These are phyloP conservation scores for Boletus tylopilopsis DNA, from an alignment of 768 basidiomycete genomes.

Conservation along the genomic window DNA sequence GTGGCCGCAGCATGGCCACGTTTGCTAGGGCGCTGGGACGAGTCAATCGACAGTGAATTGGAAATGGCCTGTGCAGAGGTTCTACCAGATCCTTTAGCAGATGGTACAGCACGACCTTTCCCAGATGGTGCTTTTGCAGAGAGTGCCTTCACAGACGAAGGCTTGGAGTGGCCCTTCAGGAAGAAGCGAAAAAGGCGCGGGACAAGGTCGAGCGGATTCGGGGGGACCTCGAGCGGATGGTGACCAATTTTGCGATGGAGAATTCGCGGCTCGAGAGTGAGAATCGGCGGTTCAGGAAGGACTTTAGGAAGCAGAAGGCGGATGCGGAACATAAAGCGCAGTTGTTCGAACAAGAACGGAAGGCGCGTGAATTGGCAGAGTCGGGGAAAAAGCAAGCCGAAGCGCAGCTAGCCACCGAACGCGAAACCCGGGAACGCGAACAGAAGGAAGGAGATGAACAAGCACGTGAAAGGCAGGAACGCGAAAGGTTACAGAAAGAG, in stretches of 20 bases:
- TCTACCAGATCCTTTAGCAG: too few relatives aligned
- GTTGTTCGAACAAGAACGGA: conserved; percentile 25
- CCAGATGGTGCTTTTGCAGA: too few relatives aligned
- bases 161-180: too few relatives aligned
- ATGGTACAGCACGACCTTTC: too few relatives aligned
- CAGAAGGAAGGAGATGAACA: not conserved
- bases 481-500: not conserved
- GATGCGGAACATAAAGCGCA: conserved; percentile 16
- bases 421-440: conserved; percentile 7
- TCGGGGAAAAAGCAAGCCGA: conserved; percentile 13
- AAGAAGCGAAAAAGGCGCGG: conserved; percentile 39
- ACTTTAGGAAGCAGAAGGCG: conserved; percentile 17
- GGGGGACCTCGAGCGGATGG: conserved; percentile 37
- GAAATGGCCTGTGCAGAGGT: too few relatives aligned
- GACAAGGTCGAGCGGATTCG: conserved; percentile 41
- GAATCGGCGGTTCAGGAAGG: conserved; percentile 21
- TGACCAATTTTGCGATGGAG: conserved; percentile 34
- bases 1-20: too few relatives aligned
- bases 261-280: conserved; percentile 29
- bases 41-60: too few relatives aligned
- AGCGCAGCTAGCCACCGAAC: conserved; percentile 18
- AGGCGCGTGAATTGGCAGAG: conserved; percentile 24
- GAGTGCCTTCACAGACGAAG: too few relatives aligned
- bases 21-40: too few relatives aligned
- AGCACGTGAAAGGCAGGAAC: not conserved